Evolutionary conservation across 2,329 filamentous ascomycete genomes (phyloP), one percentile per base, ranked within the genome.

Genomic region (Tolypocladium cylindrosporum): DNA sequence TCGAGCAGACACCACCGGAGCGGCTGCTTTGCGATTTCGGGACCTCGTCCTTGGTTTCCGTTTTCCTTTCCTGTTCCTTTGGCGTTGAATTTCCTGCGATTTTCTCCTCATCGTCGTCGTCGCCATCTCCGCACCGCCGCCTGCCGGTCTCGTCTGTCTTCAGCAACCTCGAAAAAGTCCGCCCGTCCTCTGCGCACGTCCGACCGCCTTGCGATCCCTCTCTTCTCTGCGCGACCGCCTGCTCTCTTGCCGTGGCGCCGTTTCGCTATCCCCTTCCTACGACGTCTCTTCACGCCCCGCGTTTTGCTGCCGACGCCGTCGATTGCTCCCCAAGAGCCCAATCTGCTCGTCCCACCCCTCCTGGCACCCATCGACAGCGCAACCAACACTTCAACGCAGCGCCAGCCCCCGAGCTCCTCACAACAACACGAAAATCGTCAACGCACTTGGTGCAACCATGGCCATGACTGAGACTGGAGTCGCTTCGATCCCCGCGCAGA

Each of bases 381-480:
- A 8, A 24, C 37, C 52, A 54, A 9, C 36, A 24, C 31, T 50
- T 50, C 41, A 31, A 50, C 42, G 55, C 41, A n/a, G 21, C 27
- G 16, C 19, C 31, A 51, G n/a, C 19, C 19, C 16, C 31, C 27
- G 16, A 31, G 11, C 16, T 9, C 31, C 31, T 3, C 10, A 1
- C 34, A 31, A 36, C 19, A 13, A 36, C 19, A 13, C 48, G 9
- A 51, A 51, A n/a, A n/a, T 14, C 16, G 45, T 10, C 48, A n/a
- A 53, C 45, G 31, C 2, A 13, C 19, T 8, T 16, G 24, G 21
- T 54, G 3, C 52, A 45, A 50, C 19, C 57, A 59, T 67, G 74
- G 76, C 75, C 71, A 96, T 96, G 91, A 86, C 90, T 76, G 90
- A 96, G 70, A 83, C 82, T 76, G 81, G 83, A 71, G 77, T 85